phyloP scores from a whole-genome alignment of 2,329 filamentous ascomycete genomes.

The Cordyceps militaris region DNA sequence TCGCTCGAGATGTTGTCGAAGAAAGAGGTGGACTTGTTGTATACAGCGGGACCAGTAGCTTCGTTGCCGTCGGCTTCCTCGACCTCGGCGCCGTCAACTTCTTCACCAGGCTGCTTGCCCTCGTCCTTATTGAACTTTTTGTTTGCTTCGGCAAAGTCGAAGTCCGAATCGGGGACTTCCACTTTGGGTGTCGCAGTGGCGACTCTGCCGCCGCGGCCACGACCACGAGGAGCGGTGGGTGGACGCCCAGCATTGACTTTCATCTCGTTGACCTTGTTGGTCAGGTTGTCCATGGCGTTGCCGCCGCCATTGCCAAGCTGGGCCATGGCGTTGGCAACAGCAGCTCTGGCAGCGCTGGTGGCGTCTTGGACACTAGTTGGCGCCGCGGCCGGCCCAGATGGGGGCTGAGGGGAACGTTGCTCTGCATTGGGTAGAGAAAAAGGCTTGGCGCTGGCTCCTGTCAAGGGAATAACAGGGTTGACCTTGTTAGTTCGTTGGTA shows the following conservation, averaged over 20 bases:
- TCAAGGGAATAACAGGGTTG: conserved; percentile 59
- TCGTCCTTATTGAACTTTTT: conserved; percentile 43
- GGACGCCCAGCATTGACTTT: conserved; percentile 52
- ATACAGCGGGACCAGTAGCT: conserved; percentile 43
- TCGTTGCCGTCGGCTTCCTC: conserved; percentile 37
- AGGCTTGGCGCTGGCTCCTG: conserved; percentile 37
- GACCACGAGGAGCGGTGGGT: conserved; percentile 42
- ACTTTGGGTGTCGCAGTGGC: conserved; percentile 52
- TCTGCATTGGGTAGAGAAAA: conserved; percentile 27
- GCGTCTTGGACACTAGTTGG: conserved; percentile 51
- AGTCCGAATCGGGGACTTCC: conserved; percentile 84
- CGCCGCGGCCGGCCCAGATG: conserved; percentile 28
- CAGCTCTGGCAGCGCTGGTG: conserved; percentile 66
- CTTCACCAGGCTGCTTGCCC: conserved; percentile 75
- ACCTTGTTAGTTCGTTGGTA: conserved; percentile 39
- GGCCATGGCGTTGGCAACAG: conserved; percentile 74
- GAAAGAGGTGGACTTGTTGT: conserved; percentile 86
- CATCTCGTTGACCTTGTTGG: conserved; percentile 72
- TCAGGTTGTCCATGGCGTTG: conserved; percentile 60
- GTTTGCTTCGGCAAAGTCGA: conserved; percentile 67
- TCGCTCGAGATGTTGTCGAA: conserved; percentile 99
- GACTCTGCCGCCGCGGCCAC: conserved; percentile 41
- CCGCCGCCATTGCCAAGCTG: conserved; percentile 47
- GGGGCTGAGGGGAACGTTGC: conserved; percentile 23
- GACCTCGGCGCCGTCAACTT: conserved; percentile 31